A percentile compares a stretch with the other conserved stretches of the same genome.
These are phyloP conservation scores for Acanthamoeba lenticulata DNA, from an alignment of 208 protist genomes.

Conservation along the genomic window DNA sequence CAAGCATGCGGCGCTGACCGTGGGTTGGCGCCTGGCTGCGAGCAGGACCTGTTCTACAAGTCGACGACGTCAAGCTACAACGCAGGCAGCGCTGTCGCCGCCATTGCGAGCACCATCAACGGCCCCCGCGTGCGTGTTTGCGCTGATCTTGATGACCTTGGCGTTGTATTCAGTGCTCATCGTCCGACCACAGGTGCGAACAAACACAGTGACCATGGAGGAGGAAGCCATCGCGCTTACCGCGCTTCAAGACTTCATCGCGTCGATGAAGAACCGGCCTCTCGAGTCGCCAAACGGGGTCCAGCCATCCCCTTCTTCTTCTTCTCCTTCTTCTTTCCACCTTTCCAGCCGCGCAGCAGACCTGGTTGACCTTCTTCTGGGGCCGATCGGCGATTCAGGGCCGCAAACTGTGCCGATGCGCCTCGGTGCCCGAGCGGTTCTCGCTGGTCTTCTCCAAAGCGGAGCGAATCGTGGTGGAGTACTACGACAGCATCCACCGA, in stretches of 20 bases:
- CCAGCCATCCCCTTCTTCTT: neutral
- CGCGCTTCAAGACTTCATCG: neutral
- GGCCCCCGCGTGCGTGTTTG: neutral
- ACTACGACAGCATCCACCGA: neutral
- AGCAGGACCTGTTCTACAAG: neutral
- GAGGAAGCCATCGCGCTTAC: neutral
- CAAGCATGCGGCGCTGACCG: neutral
- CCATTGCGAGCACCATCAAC: neutral
- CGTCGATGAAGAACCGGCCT: neutral
- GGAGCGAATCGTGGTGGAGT: neutral
- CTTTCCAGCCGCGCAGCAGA: neutral
- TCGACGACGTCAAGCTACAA: neutral
- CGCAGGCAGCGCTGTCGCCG: neutral
- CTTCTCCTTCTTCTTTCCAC: neutral
- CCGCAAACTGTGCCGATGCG: neutral
- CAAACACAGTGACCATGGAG: neutral
- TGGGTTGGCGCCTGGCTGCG: neutral
- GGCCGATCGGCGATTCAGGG: neutral
- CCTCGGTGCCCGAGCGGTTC: slow-evolving; percentile 16
- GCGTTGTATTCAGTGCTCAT: neutral
- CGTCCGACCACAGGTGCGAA: neutral
- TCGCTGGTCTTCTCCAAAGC: slow-evolving; percentile 46
- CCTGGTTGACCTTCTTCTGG: neutral
- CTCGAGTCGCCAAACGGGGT: neutral
- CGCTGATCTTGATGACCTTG: neutral